Evolutionary conservation across 2,329 filamentous ascomycete genomes (phyloP).

Genomic region (Canariomyces notabilis): DNA sequence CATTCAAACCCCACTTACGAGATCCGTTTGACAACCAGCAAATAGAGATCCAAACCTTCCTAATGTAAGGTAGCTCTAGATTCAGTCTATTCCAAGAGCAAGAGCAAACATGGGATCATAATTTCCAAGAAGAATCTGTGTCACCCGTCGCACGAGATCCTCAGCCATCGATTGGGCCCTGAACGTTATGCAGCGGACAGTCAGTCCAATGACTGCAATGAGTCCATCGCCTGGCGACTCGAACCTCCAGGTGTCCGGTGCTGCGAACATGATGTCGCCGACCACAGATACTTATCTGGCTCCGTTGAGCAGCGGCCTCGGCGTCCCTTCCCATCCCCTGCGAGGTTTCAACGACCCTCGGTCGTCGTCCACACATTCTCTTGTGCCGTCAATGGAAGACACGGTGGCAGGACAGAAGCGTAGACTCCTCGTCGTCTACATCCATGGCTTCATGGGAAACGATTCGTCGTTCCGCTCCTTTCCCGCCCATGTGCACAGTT

Average conservation of each 20-base stretch:
- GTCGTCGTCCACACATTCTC: slow-evolving; percentile 44
- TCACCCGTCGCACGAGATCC: background rate
- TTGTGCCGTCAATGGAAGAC: slow-evolving; percentile 35
- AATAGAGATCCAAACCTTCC: too few relatives aligned
- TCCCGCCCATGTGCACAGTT: slow-evolving; percentile 77
- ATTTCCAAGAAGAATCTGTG: background rate
- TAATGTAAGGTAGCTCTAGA: too few relatives aligned
- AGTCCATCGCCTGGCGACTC: background rate
- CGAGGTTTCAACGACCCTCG: slow-evolving; percentile 38
- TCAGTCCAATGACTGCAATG: too few relatives aligned
- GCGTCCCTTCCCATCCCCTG: background rate
- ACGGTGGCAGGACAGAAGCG: slow-evolving; percentile 36
- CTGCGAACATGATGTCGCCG: too few relatives aligned
- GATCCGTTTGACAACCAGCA: too few relatives aligned
- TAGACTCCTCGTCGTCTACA: slow-evolving; percentile 70
- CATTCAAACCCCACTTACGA: too few relatives aligned
- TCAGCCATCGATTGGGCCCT: background rate
- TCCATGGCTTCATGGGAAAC: slow-evolving; percentile 88
- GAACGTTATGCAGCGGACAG: slow-evolving; percentile 3
- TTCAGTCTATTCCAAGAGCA: too few relatives aligned
- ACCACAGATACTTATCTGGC: too few relatives aligned
- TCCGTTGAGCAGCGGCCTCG: background rate
- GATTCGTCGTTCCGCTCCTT: slow-evolving; percentile 85
- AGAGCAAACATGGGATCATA: background rate
- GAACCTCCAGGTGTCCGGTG: background rate